Percentiles rank a stretch among this genome's conserved stretches.
Conservation (phyloP, 2,329 filamentous ascomycete genomes). For the Fusarium vanettenii region DNA sequence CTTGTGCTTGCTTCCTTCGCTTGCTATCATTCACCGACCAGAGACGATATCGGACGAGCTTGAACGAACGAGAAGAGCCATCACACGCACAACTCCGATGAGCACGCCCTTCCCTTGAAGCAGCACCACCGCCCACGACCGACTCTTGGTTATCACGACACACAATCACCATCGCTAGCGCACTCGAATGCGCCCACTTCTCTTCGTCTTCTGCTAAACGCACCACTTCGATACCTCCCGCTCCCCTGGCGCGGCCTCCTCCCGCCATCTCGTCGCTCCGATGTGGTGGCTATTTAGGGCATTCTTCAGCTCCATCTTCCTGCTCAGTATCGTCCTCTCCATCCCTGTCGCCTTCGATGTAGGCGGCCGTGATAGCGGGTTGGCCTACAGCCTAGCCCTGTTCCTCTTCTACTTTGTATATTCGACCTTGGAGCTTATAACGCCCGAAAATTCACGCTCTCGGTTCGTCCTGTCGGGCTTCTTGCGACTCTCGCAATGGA, state of each 20-base stretch:
- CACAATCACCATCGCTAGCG: conserved; percentile 16
- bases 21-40: conserved; percentile 22
- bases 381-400: conserved; percentile 91
- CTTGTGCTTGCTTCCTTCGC: conserved; percentile 1
- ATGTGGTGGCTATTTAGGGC: conserved; percentile 89
- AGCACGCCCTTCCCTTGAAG: conserved; percentile 28
- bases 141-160: conserved; percentile 19
- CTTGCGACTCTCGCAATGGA: conserved; percentile 83
- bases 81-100: conserved; percentile 31
- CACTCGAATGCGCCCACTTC: conserved; percentile 32
- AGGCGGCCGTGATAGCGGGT: conserved; percentile 90
- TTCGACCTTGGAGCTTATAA: conserved; percentile 82
- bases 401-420: conserved; percentile 92
- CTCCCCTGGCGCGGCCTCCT: conserved; percentile 42
- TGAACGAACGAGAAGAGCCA: conserved; percentile 23
- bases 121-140: conserved; percentile 24
- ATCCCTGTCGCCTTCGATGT: conserved; percentile 99
- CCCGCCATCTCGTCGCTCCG: conserved; percentile 51
- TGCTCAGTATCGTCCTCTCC: conserved; percentile 92
- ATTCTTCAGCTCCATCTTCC: conserved; percentile 84
- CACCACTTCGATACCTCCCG: conserved; percentile 21
- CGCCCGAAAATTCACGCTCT: conserved; percentile 81
- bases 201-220: conserved; percentile 13
- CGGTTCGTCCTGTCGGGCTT: conserved; percentile 77
- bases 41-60: conserved; percentile 24